Evolutionary conservation across 257 asterid genomes (phyloP).

Genomic region (Asclepias syriaca): DNA sequence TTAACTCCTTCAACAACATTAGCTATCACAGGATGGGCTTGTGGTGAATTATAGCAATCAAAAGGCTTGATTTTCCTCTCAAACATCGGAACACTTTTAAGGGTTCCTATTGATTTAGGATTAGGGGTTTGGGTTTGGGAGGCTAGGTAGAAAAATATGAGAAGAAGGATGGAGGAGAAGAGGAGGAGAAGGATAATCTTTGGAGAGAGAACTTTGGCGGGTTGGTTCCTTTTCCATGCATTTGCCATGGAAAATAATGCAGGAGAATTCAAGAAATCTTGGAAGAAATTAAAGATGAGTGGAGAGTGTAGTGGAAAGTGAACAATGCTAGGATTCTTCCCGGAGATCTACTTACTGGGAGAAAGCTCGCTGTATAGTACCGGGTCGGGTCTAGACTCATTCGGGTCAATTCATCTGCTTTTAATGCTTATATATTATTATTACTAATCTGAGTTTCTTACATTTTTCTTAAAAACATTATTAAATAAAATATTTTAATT

Average conservation of each 20-base stretch:
- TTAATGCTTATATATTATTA: no score
- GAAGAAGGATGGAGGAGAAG: constrained; percentile 64
- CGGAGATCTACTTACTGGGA: background rate
- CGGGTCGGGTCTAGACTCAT: background rate
- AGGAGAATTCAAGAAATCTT: background rate
- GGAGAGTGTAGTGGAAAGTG: background rate
- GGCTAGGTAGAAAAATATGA: constrained; percentile 66
- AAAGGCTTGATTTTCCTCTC: constrained; percentile 54
- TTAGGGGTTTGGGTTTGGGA: constrained; percentile 49
- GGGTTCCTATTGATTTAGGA: constrained; percentile 29
- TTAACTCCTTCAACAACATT: constrained; percentile 89
- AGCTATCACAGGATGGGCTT: constrained; percentile 86
- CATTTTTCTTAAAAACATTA: no score
- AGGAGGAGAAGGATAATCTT: constrained; percentile 67
- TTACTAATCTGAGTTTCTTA: no score
- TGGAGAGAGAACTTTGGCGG: constrained; percentile 54
- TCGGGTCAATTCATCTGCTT: background rate
- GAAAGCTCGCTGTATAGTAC: background rate
- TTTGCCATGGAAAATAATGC: constrained; percentile 54
- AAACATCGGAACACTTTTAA: constrained; percentile 8
- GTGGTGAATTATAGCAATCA: constrained; percentile 67
- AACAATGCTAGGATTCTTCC: background rate
- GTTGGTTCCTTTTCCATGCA: constrained; percentile 80
- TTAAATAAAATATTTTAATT: no score
- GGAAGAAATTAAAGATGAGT: background rate